These are phyloP conservation scores for Penicillium janthinellum DNA, from an alignment of 2,329 filamentous ascomycete species.

Conservation along the genomic window DNA sequence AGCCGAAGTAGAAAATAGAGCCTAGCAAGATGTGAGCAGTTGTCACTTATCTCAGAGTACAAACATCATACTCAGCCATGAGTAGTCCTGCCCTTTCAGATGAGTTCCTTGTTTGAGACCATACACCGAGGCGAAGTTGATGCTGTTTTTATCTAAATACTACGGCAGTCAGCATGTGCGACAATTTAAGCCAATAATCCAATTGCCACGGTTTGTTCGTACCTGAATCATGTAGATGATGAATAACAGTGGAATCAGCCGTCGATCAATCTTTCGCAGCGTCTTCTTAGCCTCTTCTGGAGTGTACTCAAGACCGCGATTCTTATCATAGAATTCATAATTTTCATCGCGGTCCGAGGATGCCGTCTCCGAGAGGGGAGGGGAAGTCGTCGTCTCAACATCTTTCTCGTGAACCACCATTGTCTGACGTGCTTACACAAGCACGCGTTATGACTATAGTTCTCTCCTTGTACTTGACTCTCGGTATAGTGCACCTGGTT, in stretches of 20 bases:
- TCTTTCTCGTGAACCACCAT: conserved; percentile 12
- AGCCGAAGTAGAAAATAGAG: conserved; percentile 55
- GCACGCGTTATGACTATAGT: background rate
- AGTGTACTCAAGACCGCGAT: conserved; percentile 25
- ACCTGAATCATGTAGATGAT: conserved; percentile 63
- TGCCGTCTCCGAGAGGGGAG: conserved; percentile 8
- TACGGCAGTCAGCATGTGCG: conserved; percentile 9
- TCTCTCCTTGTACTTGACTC: background rate
- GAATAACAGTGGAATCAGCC: conserved; percentile 59
- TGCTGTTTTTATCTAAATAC: conserved; percentile 59
- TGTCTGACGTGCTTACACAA: background rate
- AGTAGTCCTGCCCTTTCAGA: conserved; percentile 29
- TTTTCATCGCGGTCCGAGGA: conserved; percentile 38
- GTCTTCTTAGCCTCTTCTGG: conserved; percentile 37
- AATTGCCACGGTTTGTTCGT: conserved; percentile 18
- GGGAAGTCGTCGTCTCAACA: conserved; percentile 11
- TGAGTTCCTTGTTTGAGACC: conserved; percentile 33
- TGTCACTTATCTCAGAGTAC: accelerated
- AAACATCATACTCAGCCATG: conserved; percentile 27
- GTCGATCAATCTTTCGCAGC: conserved; percentile 59
- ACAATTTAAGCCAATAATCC: background rate
- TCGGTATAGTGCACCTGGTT: background rate
- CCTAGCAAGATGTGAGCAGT: conserved; percentile 23
- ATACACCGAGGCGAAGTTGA: conserved; percentile 41
- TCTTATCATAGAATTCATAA: conserved; percentile 40